Evolutionary conservation across 148 eudicot species (phyloP).

Genomic region (Rhododendron griersonianum): DNA sequence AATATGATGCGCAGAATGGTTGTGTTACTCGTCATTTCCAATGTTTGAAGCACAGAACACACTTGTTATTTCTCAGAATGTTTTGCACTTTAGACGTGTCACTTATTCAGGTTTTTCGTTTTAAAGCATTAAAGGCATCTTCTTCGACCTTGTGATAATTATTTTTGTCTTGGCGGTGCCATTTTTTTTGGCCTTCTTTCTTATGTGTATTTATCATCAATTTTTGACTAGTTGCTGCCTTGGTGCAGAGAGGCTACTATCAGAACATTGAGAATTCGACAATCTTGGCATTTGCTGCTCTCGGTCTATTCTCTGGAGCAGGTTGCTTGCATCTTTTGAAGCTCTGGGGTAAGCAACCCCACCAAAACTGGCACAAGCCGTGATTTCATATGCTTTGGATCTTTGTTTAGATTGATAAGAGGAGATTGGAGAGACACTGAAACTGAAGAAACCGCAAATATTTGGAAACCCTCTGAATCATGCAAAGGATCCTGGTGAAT

Average conservation of each 20-base stretch:
- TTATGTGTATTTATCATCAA: neutral
- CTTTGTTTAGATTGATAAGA: neutral
- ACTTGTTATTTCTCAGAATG: neutral
- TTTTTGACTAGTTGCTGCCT: conserved; percentile 4
- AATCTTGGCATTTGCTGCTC: conserved; percentile 55
- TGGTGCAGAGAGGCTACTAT: conserved; percentile 67
- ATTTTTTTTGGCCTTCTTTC: neutral
- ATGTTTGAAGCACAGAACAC: neutral
- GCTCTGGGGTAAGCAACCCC: conserved; percentile 68
- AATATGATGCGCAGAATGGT: neutral
- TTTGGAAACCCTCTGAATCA: neutral
- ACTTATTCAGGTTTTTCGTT: neutral
- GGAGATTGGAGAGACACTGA: neutral
- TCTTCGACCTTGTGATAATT: neutral
- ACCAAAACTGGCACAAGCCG: conserved; percentile 59
- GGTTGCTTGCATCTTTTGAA: conserved; percentile 70
- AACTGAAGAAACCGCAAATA: neutral
- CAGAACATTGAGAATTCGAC: conserved; percentile 62
- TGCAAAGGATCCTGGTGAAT: neutral
- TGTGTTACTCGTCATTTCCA: neutral
- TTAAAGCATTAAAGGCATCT: neutral
- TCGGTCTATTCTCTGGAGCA: conserved; percentile 72
- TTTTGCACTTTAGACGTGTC: neutral
- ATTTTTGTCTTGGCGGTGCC: neutral
- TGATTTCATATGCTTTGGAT: conserved; percentile 16